Percentiles rank a stretch among this genome's conserved stretches.
Conservation (phyloP, 2,329 filamentous ascomycete species). For the Rhytidhysteron rufulum region DNA sequence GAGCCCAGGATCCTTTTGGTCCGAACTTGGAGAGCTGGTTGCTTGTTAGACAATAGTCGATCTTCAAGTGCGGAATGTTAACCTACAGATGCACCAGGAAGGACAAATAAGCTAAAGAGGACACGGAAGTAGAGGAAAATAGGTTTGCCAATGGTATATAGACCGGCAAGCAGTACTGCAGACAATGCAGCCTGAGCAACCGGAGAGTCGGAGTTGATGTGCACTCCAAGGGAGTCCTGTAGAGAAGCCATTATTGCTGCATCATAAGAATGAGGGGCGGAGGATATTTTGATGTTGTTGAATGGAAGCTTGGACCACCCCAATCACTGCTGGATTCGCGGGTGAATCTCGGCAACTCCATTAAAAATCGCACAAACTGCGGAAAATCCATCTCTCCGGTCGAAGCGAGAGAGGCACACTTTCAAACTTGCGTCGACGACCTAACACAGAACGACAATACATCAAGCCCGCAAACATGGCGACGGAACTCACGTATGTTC, state of each 20-base stretch:
- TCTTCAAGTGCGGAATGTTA: neutral
- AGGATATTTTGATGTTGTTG: neutral
- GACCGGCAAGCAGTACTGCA: constrained; percentile 25
- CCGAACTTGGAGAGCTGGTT: constrained; percentile 81
- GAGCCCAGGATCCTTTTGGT: constrained; percentile 86
- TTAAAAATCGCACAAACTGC: no score
- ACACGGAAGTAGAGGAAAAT: constrained; percentile 46
- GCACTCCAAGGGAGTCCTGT: constrained; percentile 23
- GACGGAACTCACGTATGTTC: constrained; percentile 42
- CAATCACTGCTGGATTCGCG: no score
- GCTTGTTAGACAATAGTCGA: constrained; percentile 7
- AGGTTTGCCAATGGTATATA: constrained; percentile 26
- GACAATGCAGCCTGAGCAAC: constrained; percentile 23
- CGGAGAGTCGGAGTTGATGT: constrained; percentile 27
- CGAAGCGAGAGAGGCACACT: neutral
- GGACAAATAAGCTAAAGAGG: constrained; percentile 46
- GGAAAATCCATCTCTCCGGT: neutral
- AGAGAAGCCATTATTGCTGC: constrained; percentile 1
- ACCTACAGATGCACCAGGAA: constrained; percentile 35
- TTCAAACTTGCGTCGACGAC: neutral
- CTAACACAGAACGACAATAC: neutral
- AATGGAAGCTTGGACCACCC: neutral
- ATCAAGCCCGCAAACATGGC: constrained; percentile 38
- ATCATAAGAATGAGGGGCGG: neutral
- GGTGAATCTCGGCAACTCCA: no score